Evolutionary conservation across 1,284 basidiomycete species (phyloP), one percentile per base, ranked within the genome.

Genomic region (Ustilago crameri): DNA sequence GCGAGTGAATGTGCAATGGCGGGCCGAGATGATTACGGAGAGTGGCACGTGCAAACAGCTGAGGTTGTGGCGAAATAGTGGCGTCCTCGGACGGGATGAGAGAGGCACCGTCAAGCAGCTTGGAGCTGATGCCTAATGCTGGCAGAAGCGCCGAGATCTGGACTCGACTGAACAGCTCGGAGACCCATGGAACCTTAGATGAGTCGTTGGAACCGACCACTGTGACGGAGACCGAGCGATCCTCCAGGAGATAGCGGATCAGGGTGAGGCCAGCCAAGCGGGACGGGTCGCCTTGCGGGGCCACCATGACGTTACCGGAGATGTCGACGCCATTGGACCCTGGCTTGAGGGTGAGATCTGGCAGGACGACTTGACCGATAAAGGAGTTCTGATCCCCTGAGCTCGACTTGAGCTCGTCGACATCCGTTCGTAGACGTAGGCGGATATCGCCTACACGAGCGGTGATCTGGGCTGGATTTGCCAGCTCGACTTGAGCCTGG

Each of bases 21-120:
- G 63, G 73, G 14, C 64, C 75, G 9, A 78, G 56, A 23, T 74
- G 55, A 40, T 78, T 78, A 46, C 72, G 54, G 15, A 78, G 63
- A 9, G 75, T 78, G 12, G 75, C 60, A 15, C 76, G 58, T 17
- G 74, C 75, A 15, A 58, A 68, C 12, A 73, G 58, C 68, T 62
- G 49, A 27, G 57, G 40, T n/a, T 56, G 44, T 5, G 51, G 18
- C 1, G 49, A 40, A 3, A 44, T 23, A 18, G 30, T 42, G 26
- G 32, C 18, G 2, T 54, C 44, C 17, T 73, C 60, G 34, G 54
- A 40, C 1, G 61, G 47, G 9, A 66, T 50, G 9, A 78, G 63
- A 24, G 75, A 70, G 12, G 76, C 76, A 12, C 76, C 76, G 41
- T 78, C 74, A 8, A 78, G 56, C 37, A 78, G 34, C 18, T 50